These are phyloP conservation scores for Diutina siamensis DNA, from an alignment of 1,139 yeast genomes.

Conservation along the genomic window DNA sequence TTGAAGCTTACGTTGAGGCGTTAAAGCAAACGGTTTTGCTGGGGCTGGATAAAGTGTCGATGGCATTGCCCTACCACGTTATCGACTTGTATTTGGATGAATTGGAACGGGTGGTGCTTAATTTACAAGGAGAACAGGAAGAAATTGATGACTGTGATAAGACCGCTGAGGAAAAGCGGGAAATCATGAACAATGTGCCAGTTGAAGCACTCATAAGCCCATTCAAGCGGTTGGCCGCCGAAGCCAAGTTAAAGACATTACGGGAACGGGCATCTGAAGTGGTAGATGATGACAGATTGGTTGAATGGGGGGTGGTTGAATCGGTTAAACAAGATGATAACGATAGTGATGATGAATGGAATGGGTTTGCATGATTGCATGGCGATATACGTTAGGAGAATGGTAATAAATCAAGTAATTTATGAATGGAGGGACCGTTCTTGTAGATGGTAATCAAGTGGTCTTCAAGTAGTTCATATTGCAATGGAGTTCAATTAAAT, in stretches of 20 bases:
- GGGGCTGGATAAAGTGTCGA: conserved; percentile 50
- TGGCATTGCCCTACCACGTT: conserved; percentile 75
- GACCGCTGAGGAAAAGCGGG: conserved; percentile 14
- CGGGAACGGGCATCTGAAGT: conserved; percentile 59
- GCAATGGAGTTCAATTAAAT: too few relatives aligned
- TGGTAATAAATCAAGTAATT: neutral
- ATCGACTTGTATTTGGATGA: conserved; percentile 82
- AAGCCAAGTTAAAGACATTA: conserved; percentile 49
- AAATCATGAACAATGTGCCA: conserved; percentile 38
- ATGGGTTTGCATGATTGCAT: conserved; percentile 9
- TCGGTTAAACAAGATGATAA: conserved; percentile 17
- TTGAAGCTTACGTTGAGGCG: conserved; percentile 34
- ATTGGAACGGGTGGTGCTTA: conserved; percentile 47
- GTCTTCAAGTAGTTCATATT: too few relatives aligned
- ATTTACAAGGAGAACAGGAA: conserved; percentile 25
- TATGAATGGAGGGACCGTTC: too few relatives aligned
- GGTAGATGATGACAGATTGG: conserved; percentile 50
- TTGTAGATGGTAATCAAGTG: too few relatives aligned
- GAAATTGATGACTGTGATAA: conserved; percentile 14
- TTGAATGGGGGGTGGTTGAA: conserved; percentile 45
- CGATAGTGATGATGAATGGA: conserved; percentile 14
- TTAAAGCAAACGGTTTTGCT: conserved; percentile 37
- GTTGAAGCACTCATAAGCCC: conserved; percentile 44
- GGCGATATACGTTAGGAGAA: neutral
- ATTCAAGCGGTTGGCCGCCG: conserved; percentile 38